Evolutionary conservation across 257 asterid genomes (phyloP), one percentile per base, ranked within the genome.

Genomic region (Solanum clarkiae): DNA sequence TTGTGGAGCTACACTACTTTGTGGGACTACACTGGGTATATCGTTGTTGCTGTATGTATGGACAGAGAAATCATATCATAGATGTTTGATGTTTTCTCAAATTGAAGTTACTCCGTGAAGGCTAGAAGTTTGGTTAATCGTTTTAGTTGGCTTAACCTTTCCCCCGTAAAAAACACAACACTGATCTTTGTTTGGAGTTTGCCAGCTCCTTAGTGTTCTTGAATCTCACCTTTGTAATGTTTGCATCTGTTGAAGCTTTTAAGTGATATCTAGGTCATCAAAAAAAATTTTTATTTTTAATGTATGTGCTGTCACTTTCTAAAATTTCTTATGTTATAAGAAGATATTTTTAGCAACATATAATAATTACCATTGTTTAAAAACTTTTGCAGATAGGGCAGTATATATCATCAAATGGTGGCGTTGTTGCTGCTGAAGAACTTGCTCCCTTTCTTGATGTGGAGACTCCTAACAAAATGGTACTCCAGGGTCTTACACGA

Each of bases 341-440:
- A 56, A n/a, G 13, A 42, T 51, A 69, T 71, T 36, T 22, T 59
- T 81, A 42, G 53, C 18, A 16, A 22, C 53, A 8, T 54, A 18
- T 65, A 17, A 74, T 66, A 55, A 70, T 55, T 80, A 55, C 81
- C 51, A 16, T 75, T 53, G 56, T 80, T 80, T 2, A 55, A 32
- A 68, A 79, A n/a, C 16, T 72, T 81, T 83, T 86, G 86, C 96
- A 97, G 99, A 92, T 97, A 86, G 98, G 99, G 60, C 92, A 92
- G 88, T 95, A 94, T 87, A 92, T 97, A 86, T 84, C 98, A 85
- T 94, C 97, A 88, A 94, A 97, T 90, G 99, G 98, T 57, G 99
- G 99, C 24, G 97, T 95, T 87, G 97, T 95, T 84, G 88, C 98
- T 59, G 99, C 98, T 85, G 98, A 97, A 91, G 99, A 97, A 91